phyloP scores from a whole-genome alignment of 768 basidiomycete genomes.

The Suillus alpinus region DNA sequence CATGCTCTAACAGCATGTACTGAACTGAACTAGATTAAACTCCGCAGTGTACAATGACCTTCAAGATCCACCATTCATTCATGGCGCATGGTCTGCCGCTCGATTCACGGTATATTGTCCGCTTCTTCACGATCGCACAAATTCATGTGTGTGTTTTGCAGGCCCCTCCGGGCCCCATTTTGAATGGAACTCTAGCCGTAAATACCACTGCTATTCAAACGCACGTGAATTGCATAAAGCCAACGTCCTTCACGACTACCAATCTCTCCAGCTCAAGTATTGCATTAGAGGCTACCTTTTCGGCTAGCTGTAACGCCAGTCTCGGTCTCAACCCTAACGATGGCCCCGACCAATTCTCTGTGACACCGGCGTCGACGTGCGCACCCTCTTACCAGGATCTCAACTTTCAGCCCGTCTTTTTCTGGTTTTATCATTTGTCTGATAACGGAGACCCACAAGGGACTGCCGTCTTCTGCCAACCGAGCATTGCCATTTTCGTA shows the following conservation, averaged over 20 bases:
- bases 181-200: slow-evolving; percentile 53
- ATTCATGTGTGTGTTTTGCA: slow-evolving; percentile 17
- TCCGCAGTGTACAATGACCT: slow-evolving; percentile 35
- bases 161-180: slow-evolving; percentile 39
- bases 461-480: slow-evolving; percentile 55
- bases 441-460: slow-evolving; percentile 35
- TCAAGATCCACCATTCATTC: slow-evolving; percentile 58
- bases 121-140: too few species aligned
- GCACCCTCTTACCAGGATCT: slow-evolving; percentile 29
- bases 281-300: slow-evolving; percentile 42
- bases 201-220: slow-evolving; percentile 51
- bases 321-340: slow-evolving; percentile 36
- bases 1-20: background rate
- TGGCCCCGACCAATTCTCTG: slow-evolving; percentile 49
- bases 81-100: slow-evolving; percentile 49
- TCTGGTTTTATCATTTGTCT: slow-evolving; percentile 54
- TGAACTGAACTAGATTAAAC: background rate
- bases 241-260: slow-evolving; percentile 28
- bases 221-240: slow-evolving; percentile 43
- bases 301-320: slow-evolving; percentile 43
- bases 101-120: slow-evolving; percentile 43
- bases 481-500: slow-evolving; percentile 43
- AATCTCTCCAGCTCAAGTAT: slow-evolving; percentile 24
- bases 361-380: slow-evolving; percentile 36
- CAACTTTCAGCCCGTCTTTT: slow-evolving; percentile 56